Percentiles rank a stretch among this genome's conserved stretches.
These are phyloP conservation scores for Colletotrichum plurivorum DNA, from an alignment of 2,329 filamentous ascomycete species.

Conservation along the genomic window DNA sequence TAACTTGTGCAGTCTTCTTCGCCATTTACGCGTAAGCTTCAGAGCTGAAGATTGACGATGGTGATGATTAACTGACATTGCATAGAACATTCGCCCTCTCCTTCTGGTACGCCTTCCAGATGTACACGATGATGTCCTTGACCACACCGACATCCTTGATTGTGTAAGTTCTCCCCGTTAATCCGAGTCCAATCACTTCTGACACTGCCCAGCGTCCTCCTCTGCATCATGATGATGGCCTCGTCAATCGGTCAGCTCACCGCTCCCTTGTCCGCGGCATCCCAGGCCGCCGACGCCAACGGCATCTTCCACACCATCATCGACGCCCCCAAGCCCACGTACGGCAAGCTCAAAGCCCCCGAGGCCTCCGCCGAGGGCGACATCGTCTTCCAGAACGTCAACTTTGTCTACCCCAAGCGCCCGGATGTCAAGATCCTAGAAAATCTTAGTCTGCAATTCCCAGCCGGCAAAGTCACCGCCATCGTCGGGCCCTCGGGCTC, in stretches of 20 bases:
- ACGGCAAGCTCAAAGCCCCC: slow-evolving; percentile 59
- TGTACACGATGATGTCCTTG: slow-evolving; percentile 42
- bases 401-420: slow-evolving; percentile 53
- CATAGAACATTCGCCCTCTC: slow-evolving; percentile 42
- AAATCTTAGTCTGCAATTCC: slow-evolving; percentile 50
- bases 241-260: slow-evolving; percentile 50
- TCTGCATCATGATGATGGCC: slow-evolving; percentile 47
- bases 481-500: slow-evolving; percentile 53
- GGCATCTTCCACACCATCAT: slow-evolving; percentile 57
- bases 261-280: slow-evolving; percentile 51
- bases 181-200: too few relatives aligned
- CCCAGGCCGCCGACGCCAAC: slow-evolving; percentile 53
- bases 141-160: slow-evolving; percentile 42
- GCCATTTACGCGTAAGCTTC: slow-evolving; percentile 41
- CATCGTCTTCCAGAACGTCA: slow-evolving; percentile 57
- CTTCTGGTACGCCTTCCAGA: slow-evolving; percentile 43
- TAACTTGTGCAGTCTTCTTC: slow-evolving; percentile 40
- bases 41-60: neutral
- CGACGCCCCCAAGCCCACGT: slow-evolving; percentile 58
- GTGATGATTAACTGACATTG: neutral
- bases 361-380: slow-evolving; percentile 66
- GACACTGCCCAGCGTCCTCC: too few relatives aligned
- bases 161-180: slow-evolving; percentile 43
- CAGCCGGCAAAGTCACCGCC: slow-evolving; percentile 51
- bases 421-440: slow-evolving; percentile 51